phyloP scores from a whole-genome alignment of 169 alveolate species.

The Blepharisma undulans region DNA sequence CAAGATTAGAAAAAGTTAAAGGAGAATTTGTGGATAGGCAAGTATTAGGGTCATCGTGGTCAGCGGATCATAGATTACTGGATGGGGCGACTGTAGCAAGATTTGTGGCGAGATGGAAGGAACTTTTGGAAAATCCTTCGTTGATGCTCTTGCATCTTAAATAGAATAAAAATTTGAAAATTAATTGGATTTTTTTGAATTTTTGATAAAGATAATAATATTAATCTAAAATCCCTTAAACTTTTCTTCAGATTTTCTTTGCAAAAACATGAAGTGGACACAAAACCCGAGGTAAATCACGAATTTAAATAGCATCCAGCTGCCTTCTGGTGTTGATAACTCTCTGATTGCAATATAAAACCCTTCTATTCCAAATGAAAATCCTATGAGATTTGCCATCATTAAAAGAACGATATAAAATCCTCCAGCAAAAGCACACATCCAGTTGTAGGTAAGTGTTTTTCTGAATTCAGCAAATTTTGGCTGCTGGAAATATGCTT shows the following conservation, averaged over 20 bases:
- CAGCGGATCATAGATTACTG: slow-evolving; percentile 94
- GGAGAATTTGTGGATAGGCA: slow-evolving; percentile 61
- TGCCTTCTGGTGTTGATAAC: background rate
- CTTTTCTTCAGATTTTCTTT: background rate
- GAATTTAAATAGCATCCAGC: background rate
- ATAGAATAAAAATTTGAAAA: background rate
- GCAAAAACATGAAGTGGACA: background rate
- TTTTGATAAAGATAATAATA: no score
- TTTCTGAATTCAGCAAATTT: slow-evolving; percentile 41
- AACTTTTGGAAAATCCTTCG: slow-evolving; percentile 18
- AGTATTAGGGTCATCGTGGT: slow-evolving; percentile 76
- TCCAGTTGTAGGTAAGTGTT: slow-evolving; percentile 43
- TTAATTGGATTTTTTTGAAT: no score
- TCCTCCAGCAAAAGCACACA: slow-evolving; percentile 50
- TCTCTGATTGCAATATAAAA: background rate
- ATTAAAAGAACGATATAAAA: slow-evolving; percentile 50
- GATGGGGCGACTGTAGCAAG: slow-evolving; percentile 94
- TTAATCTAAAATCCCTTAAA: background rate
- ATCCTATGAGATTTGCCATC: slow-evolving; percentile 69
- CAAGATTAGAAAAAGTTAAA: slow-evolving; percentile 61
- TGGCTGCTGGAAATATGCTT: slow-evolving; percentile 43
- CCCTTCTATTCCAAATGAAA: slow-evolving; percentile 56
- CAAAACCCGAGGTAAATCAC: background rate
- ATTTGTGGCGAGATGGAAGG: slow-evolving; percentile 33
- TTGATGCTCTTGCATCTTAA: slow-evolving; percentile 19